Conservation (phyloP, 73 alveolate genomes). For the Paramecium tetraurelia region DNA sequence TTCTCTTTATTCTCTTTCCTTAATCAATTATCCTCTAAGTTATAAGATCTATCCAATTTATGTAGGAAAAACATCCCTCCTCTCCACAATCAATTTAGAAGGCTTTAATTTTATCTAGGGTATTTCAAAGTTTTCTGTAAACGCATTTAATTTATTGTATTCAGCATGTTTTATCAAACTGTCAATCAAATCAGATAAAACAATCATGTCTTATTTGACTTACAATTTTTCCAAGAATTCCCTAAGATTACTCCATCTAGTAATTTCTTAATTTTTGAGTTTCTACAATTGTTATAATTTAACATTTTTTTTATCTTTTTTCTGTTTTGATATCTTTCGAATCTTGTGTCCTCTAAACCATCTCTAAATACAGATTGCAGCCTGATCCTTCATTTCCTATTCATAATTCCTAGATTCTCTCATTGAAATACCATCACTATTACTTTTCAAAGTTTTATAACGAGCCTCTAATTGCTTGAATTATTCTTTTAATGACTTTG, state of each 20-base stretch:
- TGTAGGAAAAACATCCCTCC: neutral
- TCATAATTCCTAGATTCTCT: slow-evolving; percentile 41
- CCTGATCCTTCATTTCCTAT: neutral
- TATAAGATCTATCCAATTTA: neutral
- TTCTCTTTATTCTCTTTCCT: slow-evolving; percentile 37
- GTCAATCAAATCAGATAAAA: neutral
- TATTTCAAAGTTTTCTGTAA: neutral
- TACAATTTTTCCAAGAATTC: neutral
- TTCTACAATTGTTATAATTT: neutral
- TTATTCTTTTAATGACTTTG: neutral
- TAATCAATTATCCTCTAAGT: neutral
- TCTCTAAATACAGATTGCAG: neutral
- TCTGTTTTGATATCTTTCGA: neutral
- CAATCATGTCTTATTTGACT: neutral
- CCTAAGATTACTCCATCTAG: neutral
- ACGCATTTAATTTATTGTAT: neutral
- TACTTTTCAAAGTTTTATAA: neutral
- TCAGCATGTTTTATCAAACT: neutral
- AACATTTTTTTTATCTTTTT: neutral
- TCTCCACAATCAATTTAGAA: neutral
- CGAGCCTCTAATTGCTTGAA: neutral
- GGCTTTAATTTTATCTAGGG: neutral
- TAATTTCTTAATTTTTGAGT: neutral
- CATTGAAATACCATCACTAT: neutral
- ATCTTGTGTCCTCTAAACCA: neutral